These are phyloP conservation scores for Rhizoctonia solani DNA, from an alignment of 1,284 basidiomycete genomes.

Conservation along the genomic window DNA sequence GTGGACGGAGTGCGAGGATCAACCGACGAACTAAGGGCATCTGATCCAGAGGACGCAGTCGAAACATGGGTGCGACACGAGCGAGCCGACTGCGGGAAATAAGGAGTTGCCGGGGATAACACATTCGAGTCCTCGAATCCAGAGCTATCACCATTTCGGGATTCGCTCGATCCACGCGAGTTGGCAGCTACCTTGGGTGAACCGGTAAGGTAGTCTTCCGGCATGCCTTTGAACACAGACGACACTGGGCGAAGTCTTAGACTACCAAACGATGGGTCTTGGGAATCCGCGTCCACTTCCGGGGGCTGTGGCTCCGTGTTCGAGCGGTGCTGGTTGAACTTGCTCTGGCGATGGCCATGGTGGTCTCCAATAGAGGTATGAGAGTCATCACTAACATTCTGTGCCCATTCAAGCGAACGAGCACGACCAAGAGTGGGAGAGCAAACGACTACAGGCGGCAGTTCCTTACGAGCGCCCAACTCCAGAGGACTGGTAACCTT, in stretches of 20 bases:
- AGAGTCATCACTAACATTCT: slow-evolving; percentile 15
- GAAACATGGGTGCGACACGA: slow-evolving; percentile 19
- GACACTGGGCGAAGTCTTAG: slow-evolving; percentile 19
- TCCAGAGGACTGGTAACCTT: slow-evolving; percentile 5
- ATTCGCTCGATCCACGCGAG: slow-evolving; percentile 16
- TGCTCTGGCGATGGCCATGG: neutral
- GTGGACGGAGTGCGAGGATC: slow-evolving; percentile 30
- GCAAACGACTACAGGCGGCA: slow-evolving; percentile 32
- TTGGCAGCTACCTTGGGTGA: slow-evolving; percentile 2
- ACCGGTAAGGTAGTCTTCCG: slow-evolving; percentile 13
- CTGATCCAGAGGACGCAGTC: slow-evolving; percentile 18
- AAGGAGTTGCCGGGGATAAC: slow-evolving; percentile 19
- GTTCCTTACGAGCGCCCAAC: slow-evolving; percentile 1
- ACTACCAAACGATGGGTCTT: neutral
- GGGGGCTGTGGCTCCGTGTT: slow-evolving; percentile 13
- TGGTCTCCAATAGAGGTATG: slow-evolving; percentile 20
- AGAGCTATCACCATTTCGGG: neutral
- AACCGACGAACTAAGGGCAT: slow-evolving; percentile 26
- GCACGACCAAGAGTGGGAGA: neutral
- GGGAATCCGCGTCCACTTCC: neutral
- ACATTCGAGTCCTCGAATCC: slow-evolving; percentile 7
- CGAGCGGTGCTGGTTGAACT: neutral
- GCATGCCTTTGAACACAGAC: slow-evolving; percentile 15
- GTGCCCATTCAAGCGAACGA: slow-evolving; percentile 5
- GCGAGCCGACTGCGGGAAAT: slow-evolving; percentile 17